These are phyloP conservation scores for Microglena sp. DNA, from an alignment of 139 green algal genomes.

Conservation along the genomic window DNA sequence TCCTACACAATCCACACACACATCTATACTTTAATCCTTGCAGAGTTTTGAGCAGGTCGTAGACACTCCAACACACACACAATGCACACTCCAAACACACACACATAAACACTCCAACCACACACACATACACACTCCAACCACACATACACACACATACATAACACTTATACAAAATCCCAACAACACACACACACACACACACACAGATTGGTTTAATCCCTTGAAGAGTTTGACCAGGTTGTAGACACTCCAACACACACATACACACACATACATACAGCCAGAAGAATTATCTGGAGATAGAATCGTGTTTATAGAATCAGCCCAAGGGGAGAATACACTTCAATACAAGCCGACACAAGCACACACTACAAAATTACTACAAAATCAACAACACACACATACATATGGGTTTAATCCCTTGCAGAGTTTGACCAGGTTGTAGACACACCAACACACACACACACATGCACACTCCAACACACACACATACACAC, in stretches of 20 bases:
- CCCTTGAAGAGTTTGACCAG: slow-evolving; percentile 45
- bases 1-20: too few relatives aligned
- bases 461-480: neutral
- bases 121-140: slow-evolving; percentile 1
- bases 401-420: too few relatives aligned
- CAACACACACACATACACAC: neutral
- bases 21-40: too few relatives aligned
- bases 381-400: too few relatives aligned
- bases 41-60: too few relatives aligned
- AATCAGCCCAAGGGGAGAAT: too few relatives aligned
- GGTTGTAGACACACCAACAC: slow-evolving; percentile 4
- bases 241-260: slow-evolving; percentile 66
- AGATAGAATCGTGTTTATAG: too few relatives aligned
- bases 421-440: too few relatives aligned
- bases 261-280: neutral
- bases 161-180: neutral
- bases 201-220: neutral
- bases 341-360: too few relatives aligned
- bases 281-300: neutral
- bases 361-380: too few relatives aligned
- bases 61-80: too few relatives aligned
- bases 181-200: too few relatives aligned
- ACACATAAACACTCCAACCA: neutral
- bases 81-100: neutral
- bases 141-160: neutral